Conservation (phyloP, 345 rosid species). For the Brassica rapa region DNA sequence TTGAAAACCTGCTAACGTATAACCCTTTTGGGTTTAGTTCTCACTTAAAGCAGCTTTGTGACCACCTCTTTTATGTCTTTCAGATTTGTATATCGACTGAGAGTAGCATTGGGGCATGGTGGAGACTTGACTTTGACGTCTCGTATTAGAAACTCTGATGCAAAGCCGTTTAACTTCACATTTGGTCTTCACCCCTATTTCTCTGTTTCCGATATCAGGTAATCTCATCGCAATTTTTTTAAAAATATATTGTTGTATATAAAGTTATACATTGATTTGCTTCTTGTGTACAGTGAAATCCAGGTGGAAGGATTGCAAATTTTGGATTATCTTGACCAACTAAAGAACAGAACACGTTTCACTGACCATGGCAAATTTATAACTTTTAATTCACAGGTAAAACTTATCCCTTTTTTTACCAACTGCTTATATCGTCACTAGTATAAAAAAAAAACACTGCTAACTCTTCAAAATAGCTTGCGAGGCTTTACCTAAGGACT, state of each 20-base stretch:
- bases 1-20: neutral
- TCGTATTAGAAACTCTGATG: slow-evolving; percentile 73
- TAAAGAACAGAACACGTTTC: slow-evolving; percentile 69
- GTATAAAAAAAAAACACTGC: neutral
- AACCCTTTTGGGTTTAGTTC: neutral
- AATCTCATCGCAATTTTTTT: neutral
- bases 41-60: neutral
- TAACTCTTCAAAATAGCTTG: slow-evolving; percentile 50
- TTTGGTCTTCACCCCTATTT: slow-evolving; percentile 85
- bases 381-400: slow-evolving; percentile 81
- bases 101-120: slow-evolving; percentile 63
- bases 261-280: neutral
- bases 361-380: slow-evolving; percentile 79
- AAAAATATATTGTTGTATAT: neutral
- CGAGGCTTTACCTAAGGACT: slow-evolving; percentile 73
- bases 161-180: slow-evolving; percentile 77
- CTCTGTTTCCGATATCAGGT: slow-evolving; percentile 89
- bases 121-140: slow-evolving; percentile 82
- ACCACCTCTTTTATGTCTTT: slow-evolving; percentile 5
- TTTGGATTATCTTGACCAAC: slow-evolving; percentile 81
- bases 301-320: slow-evolving; percentile 90
- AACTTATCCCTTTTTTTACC: slow-evolving; percentile 4
- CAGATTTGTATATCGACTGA: slow-evolving; percentile 77
- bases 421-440: neutral
- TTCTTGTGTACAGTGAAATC: slow-evolving; percentile 66